Conservation (phyloP, 805 yeast genomes). For the Candida ovalis region DNA sequence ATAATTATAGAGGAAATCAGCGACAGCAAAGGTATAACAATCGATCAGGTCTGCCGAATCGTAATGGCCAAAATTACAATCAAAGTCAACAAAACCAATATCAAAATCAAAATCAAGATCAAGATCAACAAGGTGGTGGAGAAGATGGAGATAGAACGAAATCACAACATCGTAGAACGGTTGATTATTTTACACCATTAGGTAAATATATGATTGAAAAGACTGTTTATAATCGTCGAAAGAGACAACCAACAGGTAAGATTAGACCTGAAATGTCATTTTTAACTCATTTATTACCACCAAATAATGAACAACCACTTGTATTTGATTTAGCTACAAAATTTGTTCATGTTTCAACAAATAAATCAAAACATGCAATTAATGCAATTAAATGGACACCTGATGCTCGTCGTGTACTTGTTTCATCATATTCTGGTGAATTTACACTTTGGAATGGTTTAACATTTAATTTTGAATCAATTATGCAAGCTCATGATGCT, state of each 20-base stretch:
- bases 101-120: slow-evolving; percentile 2
- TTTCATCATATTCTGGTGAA: slow-evolving; percentile 91
- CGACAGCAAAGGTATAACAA: slow-evolving; percentile 3
- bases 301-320: slow-evolving; percentile 45
- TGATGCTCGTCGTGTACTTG: slow-evolving; percentile 85
- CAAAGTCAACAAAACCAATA: slow-evolving; percentile 8
- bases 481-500: slow-evolving; percentile 97
- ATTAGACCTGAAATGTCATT: slow-evolving; percentile 69
- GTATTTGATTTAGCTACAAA: slow-evolving; percentile 68
- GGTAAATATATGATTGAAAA: slow-evolving; percentile 56
- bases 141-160: slow-evolving; percentile 15
- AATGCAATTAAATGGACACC: slow-evolving; percentile 95
- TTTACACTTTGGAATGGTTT: slow-evolving; percentile 96
- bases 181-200: slow-evolving; percentile 74
- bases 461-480: slow-evolving; percentile 92
- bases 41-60: slow-evolving; percentile 1
- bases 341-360: slow-evolving; percentile 86
- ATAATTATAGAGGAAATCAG: background rate
- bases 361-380: slow-evolving; percentile 88
- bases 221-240: slow-evolving; percentile 39
- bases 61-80: background rate
- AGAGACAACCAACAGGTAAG: slow-evolving; percentile 39
- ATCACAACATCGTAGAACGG: slow-evolving; percentile 53
- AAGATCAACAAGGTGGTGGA: slow-evolving; percentile 12
- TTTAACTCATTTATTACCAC: slow-evolving; percentile 61